Percentiles rank a stretch among this genome's conserved stretches.
Conservation (phyloP, 2,329 filamentous ascomycete genomes). For the Sarocladium brachiariae region DNA sequence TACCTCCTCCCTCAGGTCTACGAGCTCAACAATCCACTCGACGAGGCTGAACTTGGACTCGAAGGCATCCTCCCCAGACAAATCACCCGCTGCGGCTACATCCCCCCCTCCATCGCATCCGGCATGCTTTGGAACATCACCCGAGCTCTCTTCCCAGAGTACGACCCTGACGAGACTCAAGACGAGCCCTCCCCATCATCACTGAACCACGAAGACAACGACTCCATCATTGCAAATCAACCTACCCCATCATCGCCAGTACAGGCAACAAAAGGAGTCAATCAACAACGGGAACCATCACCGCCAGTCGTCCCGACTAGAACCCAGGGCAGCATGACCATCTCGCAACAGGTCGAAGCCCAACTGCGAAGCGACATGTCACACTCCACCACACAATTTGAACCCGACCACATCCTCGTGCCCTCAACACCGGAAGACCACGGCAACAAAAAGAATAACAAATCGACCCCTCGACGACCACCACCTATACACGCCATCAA, state of each 20-base stretch:
- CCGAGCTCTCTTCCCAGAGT: slow-evolving; percentile 37
- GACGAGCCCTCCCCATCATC: no score
- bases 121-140: slow-evolving; percentile 52
- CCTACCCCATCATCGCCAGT: no score
- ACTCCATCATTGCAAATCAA: no score
- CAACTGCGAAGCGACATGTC: slow-evolving; percentile 42
- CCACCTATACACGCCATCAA: neutral
- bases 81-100: slow-evolving; percentile 44
- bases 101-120: slow-evolving; percentile 51
- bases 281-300: no score
- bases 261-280: no score
- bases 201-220: slow-evolving; percentile 10
- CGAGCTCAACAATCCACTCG: slow-evolving; percentile 53
- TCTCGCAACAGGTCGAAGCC: slow-evolving; percentile 46
- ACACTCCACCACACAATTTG: slow-evolving; percentile 28
- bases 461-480: neutral
- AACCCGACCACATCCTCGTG: slow-evolving; percentile 24
- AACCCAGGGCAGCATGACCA: slow-evolving; percentile 21
- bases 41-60: slow-evolving; percentile 42
- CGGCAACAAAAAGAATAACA: no score
- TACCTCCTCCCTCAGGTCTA: slow-evolving; percentile 42
- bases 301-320: neutral
- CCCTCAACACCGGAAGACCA: slow-evolving; percentile 26
- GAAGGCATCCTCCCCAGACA: slow-evolving; percentile 47
- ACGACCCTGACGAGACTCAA: slow-evolving; percentile 17